Conservation (phyloP, 345 rosid genomes). For the Hypericum androsaemum region DNA sequence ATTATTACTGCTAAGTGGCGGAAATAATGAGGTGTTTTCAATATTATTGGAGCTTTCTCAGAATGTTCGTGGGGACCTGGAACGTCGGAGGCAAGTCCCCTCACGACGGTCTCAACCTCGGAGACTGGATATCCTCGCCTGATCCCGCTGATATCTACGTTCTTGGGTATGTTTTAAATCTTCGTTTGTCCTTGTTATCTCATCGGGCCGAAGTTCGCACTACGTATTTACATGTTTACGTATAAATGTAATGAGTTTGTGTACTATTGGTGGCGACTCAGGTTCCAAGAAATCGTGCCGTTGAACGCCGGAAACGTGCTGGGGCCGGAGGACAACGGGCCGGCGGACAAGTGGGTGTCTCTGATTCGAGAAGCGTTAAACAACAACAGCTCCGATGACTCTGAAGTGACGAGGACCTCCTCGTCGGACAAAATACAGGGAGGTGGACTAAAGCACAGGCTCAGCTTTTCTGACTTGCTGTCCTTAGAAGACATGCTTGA, state of each 20-base stretch:
- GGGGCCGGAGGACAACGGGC: constrained; percentile 67
- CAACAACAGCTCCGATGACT: constrained; percentile 17
- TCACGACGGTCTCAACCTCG: constrained; percentile 46
- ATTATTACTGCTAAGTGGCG: too few relatives aligned
- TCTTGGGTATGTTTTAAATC: constrained; percentile 44
- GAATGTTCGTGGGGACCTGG: constrained; percentile 94
- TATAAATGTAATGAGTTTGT: too few relatives aligned
- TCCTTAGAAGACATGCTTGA: constrained; percentile 37
- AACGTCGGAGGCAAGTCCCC: constrained; percentile 88
- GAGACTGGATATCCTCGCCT: constrained; percentile 52
- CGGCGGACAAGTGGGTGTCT: constrained; percentile 73
- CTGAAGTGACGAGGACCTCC: background rate
- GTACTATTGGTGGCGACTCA: too few relatives aligned
- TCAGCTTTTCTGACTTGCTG: constrained; percentile 51
- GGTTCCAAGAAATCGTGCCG: constrained; percentile 89
- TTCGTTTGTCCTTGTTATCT: background rate
- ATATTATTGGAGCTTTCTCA: constrained; percentile 8
- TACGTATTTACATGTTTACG: background rate
- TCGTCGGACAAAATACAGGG: constrained; percentile 11
- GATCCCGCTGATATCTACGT: constrained; percentile 66
- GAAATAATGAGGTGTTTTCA: too few relatives aligned
- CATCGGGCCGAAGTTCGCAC: background rate
- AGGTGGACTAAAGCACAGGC: constrained; percentile 19
- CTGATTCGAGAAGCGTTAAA: constrained; percentile 62
- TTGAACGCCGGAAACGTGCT: constrained; percentile 75